Evolutionary conservation across 331 rosid species (phyloP).

Genomic region (Telfairia occidentalis): DNA sequence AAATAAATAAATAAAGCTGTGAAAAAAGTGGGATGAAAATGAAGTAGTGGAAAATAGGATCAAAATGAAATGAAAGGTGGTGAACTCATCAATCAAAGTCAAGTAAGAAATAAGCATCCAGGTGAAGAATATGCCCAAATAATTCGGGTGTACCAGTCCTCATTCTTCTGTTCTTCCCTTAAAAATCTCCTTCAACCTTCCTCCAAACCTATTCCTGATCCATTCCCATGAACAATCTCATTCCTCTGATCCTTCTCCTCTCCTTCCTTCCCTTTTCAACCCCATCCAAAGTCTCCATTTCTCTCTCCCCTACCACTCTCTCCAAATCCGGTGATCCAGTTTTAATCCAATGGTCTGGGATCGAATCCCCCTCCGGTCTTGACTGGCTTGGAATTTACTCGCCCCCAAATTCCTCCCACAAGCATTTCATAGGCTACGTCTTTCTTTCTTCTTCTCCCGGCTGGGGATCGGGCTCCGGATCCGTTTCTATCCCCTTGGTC

Average conservation of each 20-base stretch:
- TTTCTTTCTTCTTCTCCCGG: constrained; percentile 50
- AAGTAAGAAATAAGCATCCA: too few species aligned
- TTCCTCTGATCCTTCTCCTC: not conserved
- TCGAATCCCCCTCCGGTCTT: constrained; percentile 50
- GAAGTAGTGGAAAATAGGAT: too few species aligned
- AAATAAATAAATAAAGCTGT: too few species aligned
- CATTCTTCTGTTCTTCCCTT: too few species aligned
- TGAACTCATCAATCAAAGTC: too few species aligned
- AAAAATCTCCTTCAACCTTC: not conserved
- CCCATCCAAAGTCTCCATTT: constrained; percentile 32
- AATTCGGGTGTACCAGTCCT: too few species aligned
- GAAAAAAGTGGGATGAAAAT: too few species aligned
- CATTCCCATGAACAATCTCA: not conserved
- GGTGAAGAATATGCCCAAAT: not conserved
- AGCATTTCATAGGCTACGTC: constrained; percentile 58
- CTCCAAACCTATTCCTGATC: not conserved
- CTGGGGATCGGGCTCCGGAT: constrained; percentile 65
- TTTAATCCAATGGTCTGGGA: constrained; percentile 46
- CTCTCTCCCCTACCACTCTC: constrained; percentile 30
- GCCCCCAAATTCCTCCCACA: constrained; percentile 49
- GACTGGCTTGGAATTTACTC: constrained; percentile 83
- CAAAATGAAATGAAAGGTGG: too few species aligned
- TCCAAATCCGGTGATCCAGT: constrained; percentile 51
- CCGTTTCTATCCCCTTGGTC: constrained; percentile 40
- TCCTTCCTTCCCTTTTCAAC: constrained; percentile 13